A percentile compares a stretch with the other conserved stretches of the same genome.
Evolutionary conservation across 2,329 filamentous ascomycete genomes (phyloP).

Genomic region (Stagonosporopsis chrysanthemi): DNA sequence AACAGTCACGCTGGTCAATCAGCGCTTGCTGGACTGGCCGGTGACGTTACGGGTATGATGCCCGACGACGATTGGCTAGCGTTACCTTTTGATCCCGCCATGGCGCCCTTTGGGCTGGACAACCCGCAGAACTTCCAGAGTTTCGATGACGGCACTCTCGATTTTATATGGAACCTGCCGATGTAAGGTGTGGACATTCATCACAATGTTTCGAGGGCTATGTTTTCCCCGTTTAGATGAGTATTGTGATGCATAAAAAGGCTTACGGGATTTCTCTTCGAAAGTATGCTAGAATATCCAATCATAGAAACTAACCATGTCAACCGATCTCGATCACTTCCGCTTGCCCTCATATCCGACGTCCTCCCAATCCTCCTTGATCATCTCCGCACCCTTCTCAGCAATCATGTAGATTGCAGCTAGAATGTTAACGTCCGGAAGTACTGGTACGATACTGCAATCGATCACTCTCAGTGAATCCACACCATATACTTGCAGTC

Average conservation of each 20-base stretch:
- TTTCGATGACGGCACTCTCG: constrained; percentile 49
- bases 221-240: neutral
- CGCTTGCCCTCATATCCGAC: neutral
- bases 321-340: neutral
- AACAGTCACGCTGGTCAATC: constrained; percentile 48
- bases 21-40: constrained; percentile 44
- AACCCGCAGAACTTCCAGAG: constrained; percentile 47
- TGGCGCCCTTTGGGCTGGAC: constrained; percentile 50
- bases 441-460: constrained; percentile 39
- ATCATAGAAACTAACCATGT: neutral
- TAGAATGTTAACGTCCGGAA: constrained; percentile 34
- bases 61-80: constrained; percentile 50
- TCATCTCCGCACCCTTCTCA: constrained; percentile 38
- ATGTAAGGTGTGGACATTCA: constrained; percentile 24
- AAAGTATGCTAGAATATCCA: neutral
- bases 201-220: neutral
- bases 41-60: constrained; percentile 47
- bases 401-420: constrained; percentile 36
- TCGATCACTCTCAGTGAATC: constrained; percentile 44
- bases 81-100: constrained; percentile 49
- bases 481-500: constrained; percentile 44
- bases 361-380: constrained; percentile 24
- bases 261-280: neutral
- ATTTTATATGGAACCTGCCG: constrained; percentile 52
- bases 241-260: neutral